Percentiles rank a stretch among this genome's conserved stretches.
Evolutionary conservation across 1,284 basidiomycete genomes (phyloP).

Genomic region (Heliocybe sulcata): DNA sequence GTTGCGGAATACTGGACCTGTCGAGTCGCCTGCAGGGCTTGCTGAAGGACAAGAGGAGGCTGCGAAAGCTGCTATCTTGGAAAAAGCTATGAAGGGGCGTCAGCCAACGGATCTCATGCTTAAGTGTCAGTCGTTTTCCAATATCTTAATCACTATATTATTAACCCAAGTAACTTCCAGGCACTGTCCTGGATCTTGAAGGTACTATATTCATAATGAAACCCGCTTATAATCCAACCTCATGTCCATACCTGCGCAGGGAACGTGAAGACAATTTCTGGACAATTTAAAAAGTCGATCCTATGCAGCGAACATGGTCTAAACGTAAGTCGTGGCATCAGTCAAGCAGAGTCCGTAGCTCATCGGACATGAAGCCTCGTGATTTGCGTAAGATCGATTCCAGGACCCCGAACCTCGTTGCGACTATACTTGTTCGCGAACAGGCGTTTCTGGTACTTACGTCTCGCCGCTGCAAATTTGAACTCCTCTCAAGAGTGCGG

Average conservation of each 20-base stretch:
- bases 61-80: conserved; percentile 63
- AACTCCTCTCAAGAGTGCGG: background rate
- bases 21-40: conserved; percentile 16
- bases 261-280: conserved; percentile 85
- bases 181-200: conserved; percentile 80
- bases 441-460: conserved; percentile 77
- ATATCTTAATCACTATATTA: conserved; percentile 5
- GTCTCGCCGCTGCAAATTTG: background rate
- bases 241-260: conserved; percentile 32
- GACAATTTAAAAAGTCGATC: conserved; percentile 85
- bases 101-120: conserved; percentile 78
- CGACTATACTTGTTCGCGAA: conserved; percentile 86
- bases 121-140: conserved; percentile 51
- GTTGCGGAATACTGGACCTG: conserved; percentile 12
- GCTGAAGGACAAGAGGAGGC: conserved; percentile 59
- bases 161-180: conserved; percentile 33
- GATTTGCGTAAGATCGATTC: conserved; percentile 97
- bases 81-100: conserved; percentile 75
- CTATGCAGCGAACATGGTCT: conserved; percentile 85
- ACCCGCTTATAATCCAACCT: background rate
- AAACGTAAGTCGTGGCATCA: conserved; percentile 47
- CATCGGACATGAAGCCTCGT: conserved; percentile 59
- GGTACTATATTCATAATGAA: conserved; percentile 32
- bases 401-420: conserved; percentile 88
- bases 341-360: background rate